Base-by-base conservation (phyloP, 139 green algal species). In the Desmodesmus armatus region DNA sequence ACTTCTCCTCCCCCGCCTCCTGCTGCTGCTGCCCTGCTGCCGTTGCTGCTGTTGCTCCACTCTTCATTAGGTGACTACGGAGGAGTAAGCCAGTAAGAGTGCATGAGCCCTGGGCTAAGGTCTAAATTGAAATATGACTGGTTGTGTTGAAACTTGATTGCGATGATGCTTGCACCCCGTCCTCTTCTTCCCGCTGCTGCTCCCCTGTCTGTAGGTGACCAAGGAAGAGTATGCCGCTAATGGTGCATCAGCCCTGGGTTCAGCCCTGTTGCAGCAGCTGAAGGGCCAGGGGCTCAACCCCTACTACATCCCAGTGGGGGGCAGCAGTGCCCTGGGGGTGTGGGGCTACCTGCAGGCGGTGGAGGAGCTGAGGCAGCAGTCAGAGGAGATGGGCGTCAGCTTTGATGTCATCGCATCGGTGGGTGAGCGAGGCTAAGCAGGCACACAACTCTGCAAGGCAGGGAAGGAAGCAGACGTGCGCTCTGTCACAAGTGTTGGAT, bases 271-370 rank as follows among this genome's bases (percentile, higher is more conserved):
- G 5, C 37, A 80, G 5, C 39, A 95, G 89, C 91, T 99, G 83
- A 41, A 47, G 77, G 87, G 82, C 3, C 53, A 93, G 39, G 97
- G 97, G 17, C 44, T 76, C 17, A 92, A 92, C 37, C 97, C 97
- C 0, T 99, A 96, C 76, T 75, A 98, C 67, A 96, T 99, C 51
- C 96, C 96, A 1, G 96, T 99, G 2, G 96, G 97, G 0, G 96
- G 95, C 31, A 95, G 89, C 84, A 97, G 93, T 85, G 67, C 95
- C 2, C 82, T 98, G 29, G 96, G 96, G 47, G 92, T 81, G 17
- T 98, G 95, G 95, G 96, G 96, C 0, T 99, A 99, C 89, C 19
- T 99, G 6, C 78, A 96, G 78, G 91, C 93, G 7, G 73, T 97
- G 4, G 66, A 92, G 3, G 96, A 99, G 91, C 85, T 99, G n/a